These are phyloP conservation scores for Populus davidiana DNA, from an alignment of 345 rosid genomes.

Conservation along the genomic window DNA sequence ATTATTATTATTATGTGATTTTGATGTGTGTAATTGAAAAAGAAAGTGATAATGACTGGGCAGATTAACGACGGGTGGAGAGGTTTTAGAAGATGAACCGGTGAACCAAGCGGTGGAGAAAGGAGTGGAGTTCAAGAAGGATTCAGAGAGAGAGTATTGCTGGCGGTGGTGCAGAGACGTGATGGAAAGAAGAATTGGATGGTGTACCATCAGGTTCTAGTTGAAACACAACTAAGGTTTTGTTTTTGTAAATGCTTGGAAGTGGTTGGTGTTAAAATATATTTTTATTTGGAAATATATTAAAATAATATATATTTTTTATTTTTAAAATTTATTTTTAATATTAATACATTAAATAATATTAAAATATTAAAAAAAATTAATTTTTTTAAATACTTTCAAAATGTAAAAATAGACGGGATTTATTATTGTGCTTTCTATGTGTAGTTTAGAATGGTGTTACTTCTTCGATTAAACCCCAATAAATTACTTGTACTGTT, in stretches of 20 bases:
- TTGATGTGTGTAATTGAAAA: too few relatives aligned
- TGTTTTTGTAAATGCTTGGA: neutral
- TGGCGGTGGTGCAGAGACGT: too few relatives aligned
- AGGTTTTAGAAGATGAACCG: conserved; percentile 67
- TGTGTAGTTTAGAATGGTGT: conserved; percentile 62
- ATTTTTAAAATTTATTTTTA: too few relatives aligned
- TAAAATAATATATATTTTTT: too few relatives aligned
- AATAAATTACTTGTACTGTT: conserved; percentile 74
- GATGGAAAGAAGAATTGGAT: conserved; percentile 93
- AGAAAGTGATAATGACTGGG: conserved; percentile 1
- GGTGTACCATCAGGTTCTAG: conserved; percentile 89
- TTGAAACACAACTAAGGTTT: conserved; percentile 15
- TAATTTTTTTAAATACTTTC: too few relatives aligned
- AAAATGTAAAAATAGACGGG: too few relatives aligned
- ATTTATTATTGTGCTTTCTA: neutral
- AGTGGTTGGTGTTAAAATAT: too few relatives aligned
- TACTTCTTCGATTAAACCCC: conserved; percentile 71
- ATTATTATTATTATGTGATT: too few relatives aligned
- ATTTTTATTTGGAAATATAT: too few relatives aligned
- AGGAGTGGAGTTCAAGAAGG: conserved; percentile 69
- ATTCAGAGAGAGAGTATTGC: too few relatives aligned
- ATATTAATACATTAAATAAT: too few relatives aligned
- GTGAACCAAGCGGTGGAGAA: conserved; percentile 50
- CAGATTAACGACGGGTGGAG: conserved; percentile 63
- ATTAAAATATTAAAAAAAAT: too few relatives aligned